These are phyloP conservation scores for Solanum sejunctum DNA, from an alignment of 257 asterid genomes.

Conservation along the genomic window DNA sequence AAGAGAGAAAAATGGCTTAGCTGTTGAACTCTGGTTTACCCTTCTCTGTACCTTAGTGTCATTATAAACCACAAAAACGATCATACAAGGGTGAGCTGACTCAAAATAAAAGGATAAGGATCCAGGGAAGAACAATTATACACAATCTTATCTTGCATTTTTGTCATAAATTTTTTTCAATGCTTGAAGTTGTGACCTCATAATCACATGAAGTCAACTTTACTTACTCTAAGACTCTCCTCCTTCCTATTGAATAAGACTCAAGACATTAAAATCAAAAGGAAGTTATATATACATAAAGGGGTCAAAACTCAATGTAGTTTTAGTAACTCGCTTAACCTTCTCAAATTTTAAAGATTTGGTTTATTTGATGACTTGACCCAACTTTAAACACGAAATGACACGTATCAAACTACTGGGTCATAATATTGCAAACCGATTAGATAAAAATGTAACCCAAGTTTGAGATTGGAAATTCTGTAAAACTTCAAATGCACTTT, in stretches of 20 bases:
- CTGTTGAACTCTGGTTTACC: background rate
- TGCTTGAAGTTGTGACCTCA: too few species aligned
- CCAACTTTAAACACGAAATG: background rate
- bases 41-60: background rate
- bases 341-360: background rate
- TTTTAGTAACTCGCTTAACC: background rate
- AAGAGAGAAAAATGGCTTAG: background rate
- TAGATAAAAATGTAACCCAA: background rate
- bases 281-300: background rate
- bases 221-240: too few species aligned
- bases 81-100: background rate
- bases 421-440: background rate
- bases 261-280: background rate
- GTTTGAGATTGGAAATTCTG: background rate
- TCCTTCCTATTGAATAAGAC: background rate
- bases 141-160: too few species aligned
- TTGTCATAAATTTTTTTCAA: too few species aligned
- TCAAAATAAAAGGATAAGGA: too few species aligned
- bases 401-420: background rate
- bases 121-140: too few species aligned
- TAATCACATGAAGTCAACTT: too few species aligned
- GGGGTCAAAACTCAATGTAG: background rate
- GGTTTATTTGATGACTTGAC: background rate
- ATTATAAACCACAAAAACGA: background rate
- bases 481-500: background rate